Evolutionary conservation across 352 stramenopile genomes (phyloP), one percentile per base, ranked within the genome.

Genomic region (Globisporangium takayamanum): DNA sequence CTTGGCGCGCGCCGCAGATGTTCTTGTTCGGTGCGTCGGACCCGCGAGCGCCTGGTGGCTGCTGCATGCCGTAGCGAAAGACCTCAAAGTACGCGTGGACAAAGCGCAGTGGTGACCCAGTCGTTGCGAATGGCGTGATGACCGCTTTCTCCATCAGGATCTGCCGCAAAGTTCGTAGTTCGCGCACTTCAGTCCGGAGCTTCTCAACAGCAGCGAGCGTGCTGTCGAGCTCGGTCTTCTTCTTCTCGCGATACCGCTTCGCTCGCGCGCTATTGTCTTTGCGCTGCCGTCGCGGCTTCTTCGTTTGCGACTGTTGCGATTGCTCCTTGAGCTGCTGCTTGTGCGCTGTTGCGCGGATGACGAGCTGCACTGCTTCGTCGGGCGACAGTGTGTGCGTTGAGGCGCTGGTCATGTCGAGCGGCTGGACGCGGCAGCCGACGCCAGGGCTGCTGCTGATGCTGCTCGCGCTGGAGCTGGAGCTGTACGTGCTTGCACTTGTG

Each of bases 71-170:
- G 44, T 56, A 55, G 41, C 49, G 52, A 44, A 69, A 69, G 3
- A 66, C 51, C 48, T 53, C 58, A 51, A 66, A 66, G 59, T 69
- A 69, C 47, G 65, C 58, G 52, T 51, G 57, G 30, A 66, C 63
- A 18, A 59, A 59, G 20, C 51, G 49, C 50, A 63, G 41, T 26
- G 57, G 50, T 15, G 57, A 63, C 39, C 57, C 57, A 10, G 57
- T 37, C 16, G n/a, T 59, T n/a, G 57, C 36, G 20, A 53, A 25
- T 30, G 50, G 39, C 49, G 39, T 28, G 50, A 36, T n/a, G n/a
- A 63, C 15, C 3, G 22, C 11, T 41, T 58, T 57, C 57, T 63
- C 57, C 22, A 45, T 26, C 26, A 55, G 55, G 14, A 63, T 42
- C 30, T 58, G 57, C 18, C 48, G 46, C 28, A 58, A 20, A 22